phyloP scores from a whole-genome alignment of 2,329 filamentous ascomycete species.

The Fusarium sp. region DNA sequence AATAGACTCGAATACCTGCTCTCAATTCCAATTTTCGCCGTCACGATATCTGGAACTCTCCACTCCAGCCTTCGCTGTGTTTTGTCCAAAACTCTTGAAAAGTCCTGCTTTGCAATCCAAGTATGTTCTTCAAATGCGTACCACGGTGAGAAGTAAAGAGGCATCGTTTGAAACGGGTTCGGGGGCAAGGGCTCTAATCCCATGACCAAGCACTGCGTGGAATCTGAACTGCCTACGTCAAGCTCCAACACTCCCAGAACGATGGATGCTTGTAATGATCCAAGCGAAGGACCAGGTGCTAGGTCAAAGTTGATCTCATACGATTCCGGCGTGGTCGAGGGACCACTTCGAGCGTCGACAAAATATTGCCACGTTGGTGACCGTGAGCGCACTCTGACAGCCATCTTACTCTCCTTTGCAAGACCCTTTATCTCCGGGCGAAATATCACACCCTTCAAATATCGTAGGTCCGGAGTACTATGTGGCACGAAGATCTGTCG shows the following conservation, averaged over 20 bases:
- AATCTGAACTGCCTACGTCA: slow-evolving; percentile 16
- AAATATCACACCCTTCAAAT: slow-evolving; percentile 40
- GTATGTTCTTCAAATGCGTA: slow-evolving; percentile 39
- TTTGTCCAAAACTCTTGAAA: slow-evolving; percentile 31
- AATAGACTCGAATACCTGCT: slow-evolving; percentile 40
- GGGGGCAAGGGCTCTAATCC: slow-evolving; percentile 39
- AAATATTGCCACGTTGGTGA: slow-evolving; percentile 42
- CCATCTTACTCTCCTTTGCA: neutral
- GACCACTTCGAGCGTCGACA: slow-evolving; percentile 16
- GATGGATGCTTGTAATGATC: slow-evolving; percentile 21
- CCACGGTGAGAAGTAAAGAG: slow-evolving; percentile 41
- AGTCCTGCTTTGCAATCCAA: slow-evolving; percentile 20
- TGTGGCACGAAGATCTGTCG: slow-evolving; percentile 40
- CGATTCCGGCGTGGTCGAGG: slow-evolving; percentile 13
- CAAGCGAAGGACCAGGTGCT: slow-evolving; percentile 29
- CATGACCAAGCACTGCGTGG: slow-evolving; percentile 30
- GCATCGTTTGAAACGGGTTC: slow-evolving; percentile 40
- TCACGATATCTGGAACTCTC: slow-evolving; percentile 9
- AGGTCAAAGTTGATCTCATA: slow-evolving; percentile 42
- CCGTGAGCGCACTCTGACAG: slow-evolving; percentile 34
- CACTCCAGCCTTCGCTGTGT: slow-evolving; percentile 20
- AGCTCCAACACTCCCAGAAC: slow-evolving; percentile 40
- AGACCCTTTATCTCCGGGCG: slow-evolving; percentile 28
- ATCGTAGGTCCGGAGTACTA: slow-evolving; percentile 18
- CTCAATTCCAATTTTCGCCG: slow-evolving; percentile 33